phyloP scores from a whole-genome alignment of 2,329 filamentous ascomycete genomes.

The Xylaria sp. region DNA sequence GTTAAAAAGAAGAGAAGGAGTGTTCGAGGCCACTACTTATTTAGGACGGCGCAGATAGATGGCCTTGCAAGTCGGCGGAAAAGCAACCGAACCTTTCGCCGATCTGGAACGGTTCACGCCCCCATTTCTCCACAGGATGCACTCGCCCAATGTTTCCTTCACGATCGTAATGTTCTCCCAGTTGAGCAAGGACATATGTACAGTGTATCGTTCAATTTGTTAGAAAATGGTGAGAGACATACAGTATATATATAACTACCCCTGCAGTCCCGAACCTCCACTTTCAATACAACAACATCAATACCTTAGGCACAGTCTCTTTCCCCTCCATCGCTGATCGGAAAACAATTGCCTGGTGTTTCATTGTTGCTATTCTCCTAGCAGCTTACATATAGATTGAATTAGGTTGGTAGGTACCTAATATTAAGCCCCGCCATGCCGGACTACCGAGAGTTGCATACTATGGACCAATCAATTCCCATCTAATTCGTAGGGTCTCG shows the following conservation, averaged over 20 bases:
- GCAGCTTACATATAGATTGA: background rate
- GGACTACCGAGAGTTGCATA: background rate
- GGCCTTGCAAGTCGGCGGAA: constrained; percentile 32
- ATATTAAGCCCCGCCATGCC: background rate
- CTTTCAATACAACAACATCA: too few relatives aligned
- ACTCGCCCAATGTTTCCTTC: background rate
- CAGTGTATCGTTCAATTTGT: too few relatives aligned
- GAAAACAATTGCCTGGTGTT: constrained; percentile 22
- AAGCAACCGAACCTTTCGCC: constrained; percentile 22
- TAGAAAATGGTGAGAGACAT: too few relatives aligned
- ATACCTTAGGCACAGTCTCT: too few relatives aligned
- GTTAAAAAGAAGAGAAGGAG: background rate
- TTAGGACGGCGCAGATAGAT: background rate
- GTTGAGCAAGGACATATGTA: too few relatives aligned
- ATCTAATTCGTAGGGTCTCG: background rate
- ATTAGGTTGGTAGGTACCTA: background rate
- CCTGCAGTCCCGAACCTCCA: too few relatives aligned
- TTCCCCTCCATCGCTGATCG: background rate
- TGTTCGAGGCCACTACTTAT: background rate
- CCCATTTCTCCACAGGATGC: constrained; percentile 17
- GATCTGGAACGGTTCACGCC: constrained; percentile 1
- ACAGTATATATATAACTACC: too few relatives aligned
- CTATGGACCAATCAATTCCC: background rate
- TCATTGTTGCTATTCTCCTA: background rate
- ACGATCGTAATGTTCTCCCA: constrained; percentile 3